These are phyloP conservation scores for Polytrichum formosum DNA, from an alignment of 225 moss, liverwort and hornwort genomes.

Conservation along the genomic window DNA sequence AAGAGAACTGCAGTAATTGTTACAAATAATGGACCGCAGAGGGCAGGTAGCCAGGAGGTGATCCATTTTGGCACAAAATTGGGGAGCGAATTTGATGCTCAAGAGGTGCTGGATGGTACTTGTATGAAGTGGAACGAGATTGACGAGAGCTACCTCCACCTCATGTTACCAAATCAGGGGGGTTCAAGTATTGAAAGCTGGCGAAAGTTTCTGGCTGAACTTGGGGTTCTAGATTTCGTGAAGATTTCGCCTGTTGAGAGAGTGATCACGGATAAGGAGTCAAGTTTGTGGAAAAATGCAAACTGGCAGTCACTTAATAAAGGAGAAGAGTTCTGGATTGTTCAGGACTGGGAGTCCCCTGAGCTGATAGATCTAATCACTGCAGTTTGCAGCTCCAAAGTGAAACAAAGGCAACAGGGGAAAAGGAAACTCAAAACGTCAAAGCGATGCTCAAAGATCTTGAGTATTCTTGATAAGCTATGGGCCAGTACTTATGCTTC, in stretches of 20 bases:
- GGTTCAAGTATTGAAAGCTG: constrained; percentile 41
- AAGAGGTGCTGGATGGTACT: constrained; percentile 56
- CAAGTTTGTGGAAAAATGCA: constrained; percentile 63
- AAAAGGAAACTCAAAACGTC: constrained; percentile 18
- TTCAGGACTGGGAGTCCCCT: constrained; percentile 85
- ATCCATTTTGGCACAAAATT: constrained; percentile 73
- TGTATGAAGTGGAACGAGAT: constrained; percentile 74
- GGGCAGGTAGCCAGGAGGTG: constrained; percentile 37
- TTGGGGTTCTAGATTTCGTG: constrained; percentile 86
- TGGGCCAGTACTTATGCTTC: constrained; percentile 40
- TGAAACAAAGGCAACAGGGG: constrained; percentile 10
- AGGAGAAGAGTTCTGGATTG: constrained; percentile 31
- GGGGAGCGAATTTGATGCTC: constrained; percentile 56
- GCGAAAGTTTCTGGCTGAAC: constrained; percentile 64
- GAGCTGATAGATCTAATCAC: constrained; percentile 61
- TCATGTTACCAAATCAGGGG: constrained; percentile 37
- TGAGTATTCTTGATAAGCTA: constrained; percentile 71
- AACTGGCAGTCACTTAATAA: constrained; percentile 51
- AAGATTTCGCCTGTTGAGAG: constrained; percentile 52
- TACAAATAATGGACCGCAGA: constrained; percentile 59
- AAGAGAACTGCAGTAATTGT: constrained; percentile 59
- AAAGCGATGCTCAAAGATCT: constrained; percentile 50
- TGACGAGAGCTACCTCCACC: constrained; percentile 61
- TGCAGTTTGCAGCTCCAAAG: constrained; percentile 20
- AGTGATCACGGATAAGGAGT: constrained; percentile 36